A percentile compares a stretch with the other conserved stretches of the same genome.
Conservation (phyloP, 2,329 filamentous ascomycete genomes). For the Paramyrothecium roridum region DNA sequence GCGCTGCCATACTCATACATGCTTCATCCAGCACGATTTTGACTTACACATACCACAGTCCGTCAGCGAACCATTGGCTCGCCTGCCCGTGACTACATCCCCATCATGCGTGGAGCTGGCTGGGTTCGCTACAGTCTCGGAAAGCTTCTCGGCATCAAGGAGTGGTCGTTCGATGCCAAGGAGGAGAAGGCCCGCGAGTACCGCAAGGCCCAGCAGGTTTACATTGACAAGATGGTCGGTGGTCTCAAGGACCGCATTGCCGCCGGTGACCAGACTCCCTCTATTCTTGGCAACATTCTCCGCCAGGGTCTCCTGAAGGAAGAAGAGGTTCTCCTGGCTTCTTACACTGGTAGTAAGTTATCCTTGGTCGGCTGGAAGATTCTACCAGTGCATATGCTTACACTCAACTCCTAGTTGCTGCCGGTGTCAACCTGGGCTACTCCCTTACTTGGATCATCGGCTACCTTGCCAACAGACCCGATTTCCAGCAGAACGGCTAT, state of each 20-base stretch:
- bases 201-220: slow-evolving; percentile 5
- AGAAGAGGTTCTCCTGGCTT: slow-evolving; percentile 1
- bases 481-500: slow-evolving; percentile 6
- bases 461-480: slow-evolving; percentile 4
- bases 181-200: slow-evolving; percentile 4
- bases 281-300: slow-evolving; percentile 5
- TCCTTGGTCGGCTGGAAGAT: not conserved
- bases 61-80: slow-evolving; percentile 3
- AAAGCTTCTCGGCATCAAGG: slow-evolving; percentile 1
- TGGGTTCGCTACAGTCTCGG: not conserved
- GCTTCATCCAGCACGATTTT: not conserved
- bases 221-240: slow-evolving; percentile 3
- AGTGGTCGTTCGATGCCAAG: slow-evolving; percentile 1
- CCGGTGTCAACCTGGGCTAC: slow-evolving; percentile 5
- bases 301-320: slow-evolving; percentile 3
- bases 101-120: not conserved
- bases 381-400: not conserved
- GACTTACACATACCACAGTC: not conserved
- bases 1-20: not conserved
- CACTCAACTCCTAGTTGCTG: not conserved
- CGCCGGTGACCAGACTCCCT: slow-evolving; percentile 4
- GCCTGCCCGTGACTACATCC: slow-evolving; percentile 3
- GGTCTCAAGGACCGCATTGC: slow-evolving; percentile 4
- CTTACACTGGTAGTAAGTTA: slow-evolving; percentile 3
- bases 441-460: slow-evolving; percentile 2